These are phyloP conservation scores for Clonostachys solani DNA, from an alignment of 2,329 filamentous ascomycete genomes.

Conservation along the genomic window DNA sequence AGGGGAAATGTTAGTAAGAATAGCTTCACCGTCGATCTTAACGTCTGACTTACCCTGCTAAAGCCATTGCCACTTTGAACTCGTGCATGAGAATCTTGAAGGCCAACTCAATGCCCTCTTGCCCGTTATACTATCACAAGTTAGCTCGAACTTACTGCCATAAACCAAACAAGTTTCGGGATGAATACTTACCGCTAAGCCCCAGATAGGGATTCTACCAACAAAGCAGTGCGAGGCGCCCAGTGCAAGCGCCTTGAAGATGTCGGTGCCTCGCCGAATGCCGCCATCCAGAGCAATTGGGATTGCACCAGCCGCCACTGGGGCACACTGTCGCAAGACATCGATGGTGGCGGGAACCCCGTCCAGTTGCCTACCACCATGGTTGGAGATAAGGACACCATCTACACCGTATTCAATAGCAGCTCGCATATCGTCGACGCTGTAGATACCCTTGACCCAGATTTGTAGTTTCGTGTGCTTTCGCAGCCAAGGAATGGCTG, in stretches of 20 bases:
- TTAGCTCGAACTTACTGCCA: background rate
- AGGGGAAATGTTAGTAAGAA: background rate
- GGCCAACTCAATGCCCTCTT: slow-evolving; percentile 28
- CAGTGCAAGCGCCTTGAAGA: slow-evolving; percentile 18
- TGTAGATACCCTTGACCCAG: slow-evolving; percentile 16
- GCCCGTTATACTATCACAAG: slow-evolving; percentile 14
- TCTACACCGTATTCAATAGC: slow-evolving; percentile 10
- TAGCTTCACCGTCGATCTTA: background rate
- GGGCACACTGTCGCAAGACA: slow-evolving; percentile 4
- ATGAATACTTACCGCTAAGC: slow-evolving; percentile 1
- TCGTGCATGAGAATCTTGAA: slow-evolving; percentile 21
- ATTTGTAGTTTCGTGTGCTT: slow-evolving; percentile 40
- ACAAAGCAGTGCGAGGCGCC: slow-evolving; percentile 20
- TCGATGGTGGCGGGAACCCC: slow-evolving; percentile 9
- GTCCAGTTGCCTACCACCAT: slow-evolving; percentile 9
- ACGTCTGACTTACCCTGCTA: slow-evolving; percentile 1
- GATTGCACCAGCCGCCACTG: slow-evolving; percentile 1
- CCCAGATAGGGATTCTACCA: slow-evolving; percentile 19
- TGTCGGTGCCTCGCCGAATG: slow-evolving; percentile 8
- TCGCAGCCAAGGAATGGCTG: slow-evolving; percentile 41
- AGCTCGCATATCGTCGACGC: slow-evolving; percentile 10
- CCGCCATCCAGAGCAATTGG: slow-evolving; percentile 3
- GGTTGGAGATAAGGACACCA: slow-evolving; percentile 13
- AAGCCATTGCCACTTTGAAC: slow-evolving; percentile 7
- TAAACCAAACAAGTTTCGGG: background rate